These are phyloP conservation scores for Penicillium sp. DNA, from an alignment of 2,329 filamentous ascomycete species.

Conservation along the genomic window DNA sequence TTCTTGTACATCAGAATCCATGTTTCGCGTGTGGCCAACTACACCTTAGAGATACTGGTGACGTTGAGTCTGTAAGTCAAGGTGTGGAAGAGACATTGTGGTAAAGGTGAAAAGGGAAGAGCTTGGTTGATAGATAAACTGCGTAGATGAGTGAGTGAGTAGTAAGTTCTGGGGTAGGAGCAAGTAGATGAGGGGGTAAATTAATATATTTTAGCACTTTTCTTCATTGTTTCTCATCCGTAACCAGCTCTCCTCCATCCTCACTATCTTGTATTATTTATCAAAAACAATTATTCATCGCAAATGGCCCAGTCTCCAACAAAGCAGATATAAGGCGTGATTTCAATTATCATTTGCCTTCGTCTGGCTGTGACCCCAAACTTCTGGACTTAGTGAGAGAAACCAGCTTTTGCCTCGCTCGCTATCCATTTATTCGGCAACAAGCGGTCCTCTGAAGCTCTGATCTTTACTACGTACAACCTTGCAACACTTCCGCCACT, in stretches of 20 bases:
- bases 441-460: slow-evolving; percentile 18
- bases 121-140: not conserved
- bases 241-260: too few relatives aligned
- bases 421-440: slow-evolving; percentile 8
- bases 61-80: too few relatives aligned
- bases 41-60: too few relatives aligned
- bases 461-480: slow-evolving; percentile 9
- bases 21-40: not conserved
- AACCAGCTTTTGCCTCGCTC: slow-evolving; percentile 9
- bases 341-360: not conserved
- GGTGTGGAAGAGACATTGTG: not conserved
- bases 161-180: too few relatives aligned
- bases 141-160: too few relatives aligned
- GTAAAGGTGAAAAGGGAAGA: not conserved
- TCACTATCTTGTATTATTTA: too few relatives aligned
- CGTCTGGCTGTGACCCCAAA: not conserved
- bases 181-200: too few relatives aligned
- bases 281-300: too few relatives aligned
- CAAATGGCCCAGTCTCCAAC: not conserved
- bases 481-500: not conserved
- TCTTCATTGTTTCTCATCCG: too few relatives aligned
- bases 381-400: slow-evolving; percentile 4
- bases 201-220: too few relatives aligned
- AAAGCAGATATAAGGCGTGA: not conserved
- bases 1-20: slow-evolving; percentile 16